A percentile compares a stretch with the other conserved stretches of the same genome.
phyloP scores from a whole-genome alignment of 768 basidiomycete species.

The Pulveroboletus sp. region DNA sequence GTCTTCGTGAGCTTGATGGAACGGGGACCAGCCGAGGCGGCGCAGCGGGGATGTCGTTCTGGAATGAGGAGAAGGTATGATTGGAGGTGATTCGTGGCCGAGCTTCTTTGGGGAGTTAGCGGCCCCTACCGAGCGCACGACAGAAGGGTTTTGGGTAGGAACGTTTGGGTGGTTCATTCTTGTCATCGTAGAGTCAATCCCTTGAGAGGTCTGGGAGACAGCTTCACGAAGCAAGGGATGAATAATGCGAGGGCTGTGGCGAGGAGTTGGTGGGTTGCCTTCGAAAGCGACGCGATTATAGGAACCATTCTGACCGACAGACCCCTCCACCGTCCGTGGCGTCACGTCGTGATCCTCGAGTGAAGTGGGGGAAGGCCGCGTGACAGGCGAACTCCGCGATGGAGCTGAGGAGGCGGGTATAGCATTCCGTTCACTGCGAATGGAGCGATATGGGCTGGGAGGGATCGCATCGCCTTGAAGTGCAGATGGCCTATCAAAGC shows the following conservation, averaged over 20 bases:
- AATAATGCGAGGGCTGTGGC: constrained; percentile 30
- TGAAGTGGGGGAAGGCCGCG: constrained; percentile 18
- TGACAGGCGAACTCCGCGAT: constrained; percentile 26
- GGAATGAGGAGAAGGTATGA: constrained; percentile 34
- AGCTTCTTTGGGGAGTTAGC: constrained; percentile 15
- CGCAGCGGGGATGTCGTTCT: constrained; percentile 55
- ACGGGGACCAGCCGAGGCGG: constrained; percentile 48
- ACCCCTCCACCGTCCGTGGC: constrained; percentile 34
- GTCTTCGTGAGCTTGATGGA: constrained; percentile 50
- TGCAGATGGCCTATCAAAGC: constrained; percentile 44
- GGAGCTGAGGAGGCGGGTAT: constrained; percentile 42
- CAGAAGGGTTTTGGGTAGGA: constrained; percentile 6
- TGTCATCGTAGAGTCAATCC: constrained; percentile 8
- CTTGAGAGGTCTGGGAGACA: constrained; percentile 1
- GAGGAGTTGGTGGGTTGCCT: constrained; percentile 34
- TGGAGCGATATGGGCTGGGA: constrained; percentile 29
- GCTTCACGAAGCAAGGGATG: constrained; percentile 20
- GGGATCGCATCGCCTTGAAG: constrained; percentile 35
- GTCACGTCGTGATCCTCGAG: constrained; percentile 12
- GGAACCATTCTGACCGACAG: constrained; percentile 40
- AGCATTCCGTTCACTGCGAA: constrained; percentile 30
- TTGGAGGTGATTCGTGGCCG: constrained; percentile 24
- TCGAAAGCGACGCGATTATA: constrained; percentile 54
- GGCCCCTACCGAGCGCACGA: constrained; percentile 4
- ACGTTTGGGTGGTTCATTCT: constrained; percentile 8